These are phyloP conservation scores for Ascocoryne sarcoides DNA, from an alignment of 2,329 filamentous ascomycete genomes.

Conservation along the genomic window DNA sequence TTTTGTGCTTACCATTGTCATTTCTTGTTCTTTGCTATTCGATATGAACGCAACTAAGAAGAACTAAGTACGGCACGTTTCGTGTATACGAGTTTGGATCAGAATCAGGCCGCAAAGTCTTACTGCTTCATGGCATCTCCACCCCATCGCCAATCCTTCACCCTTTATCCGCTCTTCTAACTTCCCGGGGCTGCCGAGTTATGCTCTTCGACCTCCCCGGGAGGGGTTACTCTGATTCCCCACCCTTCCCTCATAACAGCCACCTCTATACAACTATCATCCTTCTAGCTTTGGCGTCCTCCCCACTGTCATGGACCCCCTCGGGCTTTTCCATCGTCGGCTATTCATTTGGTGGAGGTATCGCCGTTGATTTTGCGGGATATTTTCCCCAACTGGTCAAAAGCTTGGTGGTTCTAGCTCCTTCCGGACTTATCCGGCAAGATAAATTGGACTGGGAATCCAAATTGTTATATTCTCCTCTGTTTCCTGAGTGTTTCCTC, in stretches of 20 bases:
- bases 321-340: slow-evolving; percentile 61
- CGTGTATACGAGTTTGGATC: slow-evolving; percentile 77
- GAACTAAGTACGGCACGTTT: slow-evolving; percentile 51
- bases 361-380: slow-evolving; percentile 60
- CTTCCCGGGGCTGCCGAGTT: slow-evolving; percentile 59
- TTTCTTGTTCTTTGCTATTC: background rate
- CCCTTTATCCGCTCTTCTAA: slow-evolving; percentile 56
- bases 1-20: background rate
- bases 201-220: slow-evolving; percentile 75
- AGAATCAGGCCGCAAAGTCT: slow-evolving; percentile 57
- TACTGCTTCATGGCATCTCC: slow-evolving; percentile 74
- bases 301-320: slow-evolving; percentile 44
- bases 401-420: slow-evolving; percentile 67
- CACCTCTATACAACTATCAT: slow-evolving; percentile 59
- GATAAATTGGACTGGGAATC: slow-evolving; percentile 42
- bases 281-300: slow-evolving; percentile 56
- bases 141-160: slow-evolving; percentile 66
- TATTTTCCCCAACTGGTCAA: slow-evolving; percentile 61
- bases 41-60: background rate
- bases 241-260: slow-evolving; percentile 49
- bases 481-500: slow-evolving; percentile 42
- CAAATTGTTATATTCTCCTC: slow-evolving; percentile 44
- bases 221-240: slow-evolving; percentile 65
- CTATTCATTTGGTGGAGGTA: slow-evolving; percentile 72
- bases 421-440: slow-evolving; percentile 61